Base-by-base conservation (phyloP, 371 early-diverging fungal genomes). In the Mucor sp. region DNA sequence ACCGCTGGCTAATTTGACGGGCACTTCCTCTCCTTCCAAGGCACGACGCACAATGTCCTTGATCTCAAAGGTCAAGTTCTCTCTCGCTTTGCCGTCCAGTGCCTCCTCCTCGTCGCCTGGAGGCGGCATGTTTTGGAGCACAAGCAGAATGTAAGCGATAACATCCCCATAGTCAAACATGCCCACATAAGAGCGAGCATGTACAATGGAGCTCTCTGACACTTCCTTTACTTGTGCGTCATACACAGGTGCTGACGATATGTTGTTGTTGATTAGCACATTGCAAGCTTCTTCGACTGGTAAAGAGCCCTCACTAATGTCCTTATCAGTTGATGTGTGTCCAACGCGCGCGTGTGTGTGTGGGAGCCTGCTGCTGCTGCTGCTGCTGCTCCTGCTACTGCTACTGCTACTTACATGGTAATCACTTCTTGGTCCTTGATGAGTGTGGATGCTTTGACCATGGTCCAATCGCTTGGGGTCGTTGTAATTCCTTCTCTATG, bases 141-240 rank as follows among this genome's bases (percentile, higher is more conserved):
- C 75, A 7, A 83, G 43, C 61, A 83, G 62, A 8, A 83, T 66
- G 62, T 83, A 83, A 1, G 81, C 77, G 62, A 83, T 80, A 30
- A 94, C 75, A 70, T 95, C 95, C 27, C 89, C 89, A 75, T 92
- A 91, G 66, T 95, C 95, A 78, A 95, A 93, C 93, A 95, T 93
- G 50, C 95, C 95, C 0, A 91, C 82, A 72, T 89, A 93, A 12
- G 78, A 74, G 21, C 58, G 35, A 5, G 75, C 17, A 47, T 77
- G 78, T 28, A 68, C 60, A 68, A 77, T 78, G 5, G 73, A 12
- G 1, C 66, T 28, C 1, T 64, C 43, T 4, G 33, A 23, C 17
- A 32, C 30, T 17, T 37, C 39, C 11, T 62, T 67, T 3, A 32
- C 48, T 59, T 66, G 19, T 8, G 57, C n/a, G 62, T 92, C 90